phyloP scores from a whole-genome alignment of 352 stramenopile species.

The Globisporangium splendens region DNA sequence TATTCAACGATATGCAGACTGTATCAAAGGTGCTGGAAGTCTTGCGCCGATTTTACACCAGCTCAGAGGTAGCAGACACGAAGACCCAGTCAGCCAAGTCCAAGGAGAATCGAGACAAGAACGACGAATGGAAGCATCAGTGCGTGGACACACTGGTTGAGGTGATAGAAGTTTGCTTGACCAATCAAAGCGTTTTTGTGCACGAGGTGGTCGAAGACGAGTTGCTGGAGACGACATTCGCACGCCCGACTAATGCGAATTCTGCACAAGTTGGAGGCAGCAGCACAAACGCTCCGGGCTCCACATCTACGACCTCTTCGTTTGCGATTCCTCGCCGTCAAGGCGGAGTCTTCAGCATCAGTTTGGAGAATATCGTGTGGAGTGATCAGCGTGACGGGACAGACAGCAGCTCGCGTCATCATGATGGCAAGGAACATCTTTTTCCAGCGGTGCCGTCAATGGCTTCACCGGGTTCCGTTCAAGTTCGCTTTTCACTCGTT shows the following conservation, averaged over 20 bases:
- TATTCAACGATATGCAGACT: conserved; percentile 62
- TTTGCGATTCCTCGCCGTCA: conserved; percentile 27
- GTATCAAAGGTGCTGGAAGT: conserved; percentile 65
- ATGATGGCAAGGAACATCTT: conserved; percentile 18
- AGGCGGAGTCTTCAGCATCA: conserved; percentile 72
- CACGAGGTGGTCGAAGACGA: conserved; percentile 69
- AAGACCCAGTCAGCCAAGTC: conserved; percentile 1
- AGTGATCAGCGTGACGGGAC: conserved; percentile 43
- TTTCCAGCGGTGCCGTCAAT: conserved; percentile 10
- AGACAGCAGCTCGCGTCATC: conserved; percentile 9
- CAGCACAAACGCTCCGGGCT: conserved; percentile 1
- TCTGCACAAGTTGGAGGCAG: conserved; percentile 3
- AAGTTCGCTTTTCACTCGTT: conserved; percentile 74
- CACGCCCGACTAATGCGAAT: conserved; percentile 17
- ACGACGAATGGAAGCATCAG: conserved; percentile 70
- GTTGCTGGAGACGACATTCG: conserved; percentile 67
- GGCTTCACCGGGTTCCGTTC: conserved; percentile 38
- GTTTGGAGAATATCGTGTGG: conserved; percentile 80
- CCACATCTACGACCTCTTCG: conserved; percentile 8
- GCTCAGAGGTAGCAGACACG: conserved; percentile 6
- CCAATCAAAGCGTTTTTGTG: conserved; percentile 70
- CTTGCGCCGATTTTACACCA: conserved; percentile 50
- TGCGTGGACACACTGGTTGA: conserved; percentile 74
- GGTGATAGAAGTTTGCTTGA: conserved; percentile 71
- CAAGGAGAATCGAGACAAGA: conserved; percentile 36